A percentile compares a stretch with the other conserved stretches of the same genome.
Evolutionary conservation across 1,284 basidiomycete species (phyloP).

Genomic region (Leccinum pachyderme): DNA sequence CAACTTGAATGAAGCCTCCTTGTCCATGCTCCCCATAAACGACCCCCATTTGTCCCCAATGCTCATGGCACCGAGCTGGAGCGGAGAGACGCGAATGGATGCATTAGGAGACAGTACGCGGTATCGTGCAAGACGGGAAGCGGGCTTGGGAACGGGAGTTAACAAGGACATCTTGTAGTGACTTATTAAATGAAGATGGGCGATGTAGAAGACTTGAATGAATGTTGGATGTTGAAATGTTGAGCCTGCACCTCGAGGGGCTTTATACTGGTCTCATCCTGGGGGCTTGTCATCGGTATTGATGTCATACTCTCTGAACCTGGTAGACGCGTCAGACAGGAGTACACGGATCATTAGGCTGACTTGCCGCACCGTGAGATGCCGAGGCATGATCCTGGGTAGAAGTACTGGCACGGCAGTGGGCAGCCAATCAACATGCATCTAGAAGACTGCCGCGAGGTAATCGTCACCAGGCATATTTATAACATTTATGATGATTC

Average conservation of each 20-base stretch:
- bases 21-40: slow-evolving; percentile 36
- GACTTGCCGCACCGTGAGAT: neutral
- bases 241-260: neutral
- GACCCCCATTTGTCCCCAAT: slow-evolving; percentile 48
- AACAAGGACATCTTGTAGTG: neutral
- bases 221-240: neutral
- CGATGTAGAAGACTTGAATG: neutral
- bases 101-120: slow-evolving; percentile 43
- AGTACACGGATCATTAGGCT: neutral
- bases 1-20: slow-evolving; percentile 39
- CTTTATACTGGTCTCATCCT: neutral
- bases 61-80: slow-evolving; percentile 56
- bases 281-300: neutral
- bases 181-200: neutral
- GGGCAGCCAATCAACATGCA: too few relatives aligned
- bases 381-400: neutral
- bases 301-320: neutral
- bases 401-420: too few relatives aligned
- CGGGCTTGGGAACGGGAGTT: slow-evolving; percentile 6
- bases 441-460: too few relatives aligned
- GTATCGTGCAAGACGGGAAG: slow-evolving; percentile 42
- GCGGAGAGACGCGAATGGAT: slow-evolving; percentile 50
- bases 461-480: too few relatives aligned
- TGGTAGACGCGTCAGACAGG: neutral
- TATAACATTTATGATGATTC: too few relatives aligned